Conservation (phyloP, 352 stramenopile species). For the Phytophthora niederhauseri region DNA sequence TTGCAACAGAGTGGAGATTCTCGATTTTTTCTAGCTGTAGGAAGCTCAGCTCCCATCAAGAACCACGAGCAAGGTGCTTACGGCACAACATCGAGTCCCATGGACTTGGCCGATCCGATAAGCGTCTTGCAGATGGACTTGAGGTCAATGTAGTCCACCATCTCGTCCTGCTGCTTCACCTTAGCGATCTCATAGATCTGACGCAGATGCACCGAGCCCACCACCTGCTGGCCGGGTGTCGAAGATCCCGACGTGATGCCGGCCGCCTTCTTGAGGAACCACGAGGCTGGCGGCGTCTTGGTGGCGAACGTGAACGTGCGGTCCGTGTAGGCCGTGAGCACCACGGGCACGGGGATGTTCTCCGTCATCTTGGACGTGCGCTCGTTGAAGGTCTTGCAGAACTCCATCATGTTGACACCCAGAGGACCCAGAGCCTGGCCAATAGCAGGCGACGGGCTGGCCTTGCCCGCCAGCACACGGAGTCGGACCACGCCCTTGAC, state of each 20-base stretch:
- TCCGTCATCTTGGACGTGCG: constrained; percentile 92
- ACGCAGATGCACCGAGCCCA: constrained; percentile 92
- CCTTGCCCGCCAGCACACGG: constrained; percentile 86
- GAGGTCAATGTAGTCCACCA: constrained; percentile 93
- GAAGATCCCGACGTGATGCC: constrained; percentile 83
- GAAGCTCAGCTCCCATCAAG: constrained; percentile 7
- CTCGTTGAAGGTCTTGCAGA: constrained; percentile 99
- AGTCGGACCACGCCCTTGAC: constrained; percentile 89
- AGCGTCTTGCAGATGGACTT: constrained; percentile 93
- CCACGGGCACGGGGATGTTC: constrained; percentile 93
- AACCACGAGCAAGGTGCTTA: constrained; percentile 28
- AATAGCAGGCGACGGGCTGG: constrained; percentile 87
- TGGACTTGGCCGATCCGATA: constrained; percentile 93
- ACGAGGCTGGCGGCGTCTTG: constrained; percentile 95
- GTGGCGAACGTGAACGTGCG: constrained; percentile 97
- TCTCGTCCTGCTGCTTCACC: constrained; percentile 96
- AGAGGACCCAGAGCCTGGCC: constrained; percentile 95
- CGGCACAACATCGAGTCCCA: constrained; percentile 89
- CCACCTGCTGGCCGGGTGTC: constrained; percentile 73
- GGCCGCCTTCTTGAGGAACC: constrained; percentile 93
- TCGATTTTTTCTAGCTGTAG: constrained; percentile 27
- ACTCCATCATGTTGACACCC: constrained; percentile 99
- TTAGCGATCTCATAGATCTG: constrained; percentile 99
- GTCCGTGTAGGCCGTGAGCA: constrained; percentile 94
- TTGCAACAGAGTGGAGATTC: constrained; percentile 24